phyloP scores from a whole-genome alignment of 73 alveolate genomes.

The Paramecium caudatum region DNA sequence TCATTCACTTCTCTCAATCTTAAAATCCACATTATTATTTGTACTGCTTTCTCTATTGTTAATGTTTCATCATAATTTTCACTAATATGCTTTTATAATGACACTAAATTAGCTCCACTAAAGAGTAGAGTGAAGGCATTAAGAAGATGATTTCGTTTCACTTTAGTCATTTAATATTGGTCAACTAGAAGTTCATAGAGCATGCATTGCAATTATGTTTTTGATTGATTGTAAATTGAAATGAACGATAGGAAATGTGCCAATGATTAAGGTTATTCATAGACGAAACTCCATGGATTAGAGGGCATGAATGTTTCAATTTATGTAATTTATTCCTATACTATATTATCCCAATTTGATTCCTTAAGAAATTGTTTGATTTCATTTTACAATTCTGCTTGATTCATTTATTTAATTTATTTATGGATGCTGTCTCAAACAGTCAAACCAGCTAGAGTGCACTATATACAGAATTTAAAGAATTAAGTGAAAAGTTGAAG shows the following conservation, averaged over 20 bases:
- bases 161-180: conserved; percentile 25
- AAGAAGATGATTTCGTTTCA: neutral
- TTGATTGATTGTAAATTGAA: neutral
- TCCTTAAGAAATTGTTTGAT: conserved; percentile 28
- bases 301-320: conserved; percentile 29
- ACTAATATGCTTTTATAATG: neutral
- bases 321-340: neutral
- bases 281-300: conserved; percentile 26
- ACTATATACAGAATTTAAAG: conserved; percentile 32
- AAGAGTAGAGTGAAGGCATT: neutral
- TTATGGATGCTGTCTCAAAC: conserved; percentile 41
- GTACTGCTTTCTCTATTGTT: conserved; percentile 14
- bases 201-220: neutral
- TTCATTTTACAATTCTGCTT: conserved; percentile 60
- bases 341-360: neutral
- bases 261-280: conserved; percentile 11
- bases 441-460: too few relatives aligned
- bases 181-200: conserved; percentile 16
- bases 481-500: conserved; percentile 24
- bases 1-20: conserved; percentile 43
- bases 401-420: neutral
- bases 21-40: neutral
- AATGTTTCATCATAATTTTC: conserved; percentile 47
- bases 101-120: neutral
- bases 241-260: conserved; percentile 18